Percentiles rank a stretch among this genome's conserved stretches.
phyloP scores from a whole-genome alignment of 192 early-diverging fungal species.

The Anaeromyces robustus region DNA sequence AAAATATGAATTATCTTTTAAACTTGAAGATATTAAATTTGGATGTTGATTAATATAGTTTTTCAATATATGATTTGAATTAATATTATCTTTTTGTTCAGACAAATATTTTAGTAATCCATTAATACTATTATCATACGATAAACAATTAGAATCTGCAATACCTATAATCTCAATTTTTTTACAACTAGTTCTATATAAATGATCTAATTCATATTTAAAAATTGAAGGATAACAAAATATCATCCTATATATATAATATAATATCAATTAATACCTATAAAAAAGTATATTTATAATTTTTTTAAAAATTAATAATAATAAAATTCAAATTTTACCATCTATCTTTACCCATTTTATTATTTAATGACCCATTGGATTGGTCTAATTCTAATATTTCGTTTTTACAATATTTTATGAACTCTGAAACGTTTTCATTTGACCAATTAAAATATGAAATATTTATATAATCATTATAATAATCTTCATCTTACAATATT shows the following conservation, averaged over 20 bases:
- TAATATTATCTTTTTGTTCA: neutral
- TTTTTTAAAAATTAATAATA: too few species aligned
- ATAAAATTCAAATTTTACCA: too few species aligned
- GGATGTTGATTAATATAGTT: neutral
- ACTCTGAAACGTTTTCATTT: neutral
- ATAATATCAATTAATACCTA: neutral
- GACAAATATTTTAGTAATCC: neutral
- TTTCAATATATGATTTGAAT: neutral
- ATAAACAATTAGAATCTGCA: neutral
- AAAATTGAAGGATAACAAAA: neutral
- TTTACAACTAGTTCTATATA: neutral
- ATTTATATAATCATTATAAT: neutral
- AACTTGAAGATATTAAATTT: neutral
- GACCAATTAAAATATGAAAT: neutral
- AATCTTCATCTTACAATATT: neutral
- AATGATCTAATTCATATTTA: neutral
- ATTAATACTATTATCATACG: neutral
- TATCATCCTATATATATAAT: neutral
- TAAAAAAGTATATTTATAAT: too few species aligned
- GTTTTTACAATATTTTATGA: neutral
- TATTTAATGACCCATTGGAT: neutral
- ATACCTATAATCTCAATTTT: neutral
- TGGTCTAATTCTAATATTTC: neutral
- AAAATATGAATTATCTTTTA: neutral
- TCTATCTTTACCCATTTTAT: neutral